These are phyloP conservation scores for Coemansia sp. DNA, from an alignment of 192 early-diverging fungal genomes.

Conservation along the genomic window DNA sequence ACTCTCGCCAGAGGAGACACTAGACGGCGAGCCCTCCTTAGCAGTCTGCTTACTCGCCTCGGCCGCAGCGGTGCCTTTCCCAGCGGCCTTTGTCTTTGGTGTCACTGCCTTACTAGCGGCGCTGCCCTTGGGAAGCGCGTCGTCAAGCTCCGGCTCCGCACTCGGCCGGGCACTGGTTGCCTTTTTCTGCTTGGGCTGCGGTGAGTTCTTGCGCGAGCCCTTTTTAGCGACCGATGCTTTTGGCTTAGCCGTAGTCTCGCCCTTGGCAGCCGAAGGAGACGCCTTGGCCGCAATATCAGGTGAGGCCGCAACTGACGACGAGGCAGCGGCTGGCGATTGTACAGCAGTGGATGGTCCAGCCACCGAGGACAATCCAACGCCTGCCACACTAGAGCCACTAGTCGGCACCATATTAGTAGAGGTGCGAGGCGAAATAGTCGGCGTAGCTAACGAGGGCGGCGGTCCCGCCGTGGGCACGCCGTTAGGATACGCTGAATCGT, in stretches of 20 bases:
- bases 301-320: neutral
- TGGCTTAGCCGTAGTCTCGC: conserved; percentile 8
- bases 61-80: neutral
- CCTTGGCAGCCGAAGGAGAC: conserved; percentile 6
- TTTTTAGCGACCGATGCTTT: conserved; percentile 37
- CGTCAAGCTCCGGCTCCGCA: conserved; percentile 21
- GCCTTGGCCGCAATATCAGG: conserved; percentile 2
- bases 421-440: conserved; percentile 10
- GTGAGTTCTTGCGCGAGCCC: conserved; percentile 50
- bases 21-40: conserved; percentile 1
- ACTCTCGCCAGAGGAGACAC: neutral
- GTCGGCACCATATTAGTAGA: neutral
- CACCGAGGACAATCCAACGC: neutral
- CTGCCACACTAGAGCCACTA: neutral
- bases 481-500: conserved; percentile 42
- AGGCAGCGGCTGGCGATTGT: neutral
- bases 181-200: conserved; percentile 38
- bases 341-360: neutral
- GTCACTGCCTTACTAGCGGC: neutral
- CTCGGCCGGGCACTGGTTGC: conserved; percentile 7
- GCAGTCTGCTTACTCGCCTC: conserved; percentile 7
- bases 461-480: conserved; percentile 44
- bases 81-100: neutral
- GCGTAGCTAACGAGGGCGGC: conserved; percentile 5
- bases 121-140: neutral